phyloP scores from a whole-genome alignment of 2,329 filamentous ascomycete genomes.

The Trichoderma sp. region DNA sequence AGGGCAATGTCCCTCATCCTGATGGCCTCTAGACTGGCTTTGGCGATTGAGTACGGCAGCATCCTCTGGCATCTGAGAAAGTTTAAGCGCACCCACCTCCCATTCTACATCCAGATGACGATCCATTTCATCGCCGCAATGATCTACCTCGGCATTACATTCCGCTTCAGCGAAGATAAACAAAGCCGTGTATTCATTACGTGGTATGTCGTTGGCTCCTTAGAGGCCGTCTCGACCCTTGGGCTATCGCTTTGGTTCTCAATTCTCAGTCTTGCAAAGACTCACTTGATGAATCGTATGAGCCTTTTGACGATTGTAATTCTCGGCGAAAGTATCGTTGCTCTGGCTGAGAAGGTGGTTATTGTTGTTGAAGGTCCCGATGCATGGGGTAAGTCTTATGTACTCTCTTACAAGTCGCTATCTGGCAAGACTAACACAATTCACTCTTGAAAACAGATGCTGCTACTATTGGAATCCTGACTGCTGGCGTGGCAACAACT shows the following conservation, averaged over 20 bases:
- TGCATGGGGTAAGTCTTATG: conserved; percentile 43
- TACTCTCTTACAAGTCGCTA: not conserved
- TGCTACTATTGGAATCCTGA: conserved; percentile 47
- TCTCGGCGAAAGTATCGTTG: conserved; percentile 67
- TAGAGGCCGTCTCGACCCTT: conserved; percentile 58
- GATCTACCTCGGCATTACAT: conserved; percentile 49
- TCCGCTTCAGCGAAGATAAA: conserved; percentile 41
- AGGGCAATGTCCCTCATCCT: conserved; percentile 53
- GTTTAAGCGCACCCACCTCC: conserved; percentile 44
- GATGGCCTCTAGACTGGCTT: conserved; percentile 55
- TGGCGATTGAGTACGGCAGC: conserved; percentile 58
- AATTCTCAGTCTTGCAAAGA: conserved; percentile 63
- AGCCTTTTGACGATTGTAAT: conserved; percentile 67
- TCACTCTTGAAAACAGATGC: conserved; percentile 30
- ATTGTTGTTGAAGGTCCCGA: conserved; percentile 50
- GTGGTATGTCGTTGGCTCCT: conserved; percentile 58
- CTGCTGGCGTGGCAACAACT: conserved; percentile 46
- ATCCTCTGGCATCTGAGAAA: conserved; percentile 50
- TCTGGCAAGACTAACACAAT: not conserved
- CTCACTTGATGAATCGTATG: conserved; percentile 66
- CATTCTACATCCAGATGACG: conserved; percentile 43
- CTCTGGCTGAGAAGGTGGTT: conserved; percentile 57
- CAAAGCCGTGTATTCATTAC: conserved; percentile 44
- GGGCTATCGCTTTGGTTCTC: conserved; percentile 57
- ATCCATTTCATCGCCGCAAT: conserved; percentile 43